Evolutionary conservation across 2,329 filamentous ascomycete species (phyloP).

Genomic region (Zymoseptoria crescenta): DNA sequence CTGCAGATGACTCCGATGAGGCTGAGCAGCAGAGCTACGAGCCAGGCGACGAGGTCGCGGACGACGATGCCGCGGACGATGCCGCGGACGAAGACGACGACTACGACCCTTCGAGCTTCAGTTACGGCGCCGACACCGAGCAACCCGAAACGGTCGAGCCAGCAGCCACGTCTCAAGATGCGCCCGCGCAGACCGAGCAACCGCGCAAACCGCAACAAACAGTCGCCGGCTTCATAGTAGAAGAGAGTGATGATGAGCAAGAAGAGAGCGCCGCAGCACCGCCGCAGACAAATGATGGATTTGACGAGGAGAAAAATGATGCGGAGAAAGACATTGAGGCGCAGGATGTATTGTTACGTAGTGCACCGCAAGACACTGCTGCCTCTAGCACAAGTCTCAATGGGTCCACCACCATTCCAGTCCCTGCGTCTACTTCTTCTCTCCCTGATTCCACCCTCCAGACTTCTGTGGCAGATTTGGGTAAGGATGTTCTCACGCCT

Average conservation of each 20-base stretch:
- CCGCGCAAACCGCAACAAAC: slow-evolving; percentile 24
- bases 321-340: slow-evolving; percentile 20
- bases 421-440: slow-evolving; percentile 22
- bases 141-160: slow-evolving; percentile 6
- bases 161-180: slow-evolving; percentile 24
- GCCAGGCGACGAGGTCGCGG: slow-evolving; percentile 11
- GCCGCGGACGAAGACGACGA: slow-evolving; percentile 28
- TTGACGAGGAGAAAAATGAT: slow-evolving; percentile 20
- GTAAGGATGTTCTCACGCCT: slow-evolving; percentile 24
- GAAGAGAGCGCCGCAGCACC: slow-evolving; percentile 28
- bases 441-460: slow-evolving; percentile 28
- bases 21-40: slow-evolving; percentile 30
- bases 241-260: slow-evolving; percentile 54
- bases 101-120: slow-evolving; percentile 29
- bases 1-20: slow-evolving; percentile 17
- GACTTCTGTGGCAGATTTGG: slow-evolving; percentile 17
- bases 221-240: slow-evolving; percentile 51
- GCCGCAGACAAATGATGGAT: slow-evolving; percentile 21
- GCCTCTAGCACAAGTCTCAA: slow-evolving; percentile 27
- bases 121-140: slow-evolving; percentile 14
- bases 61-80: slow-evolving; percentile 10
- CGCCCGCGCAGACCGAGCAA: slow-evolving; percentile 35
- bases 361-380: slow-evolving; percentile 32
- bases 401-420: slow-evolving; percentile 26
- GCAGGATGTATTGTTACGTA: slow-evolving; percentile 54